Base-by-base conservation (phyloP, 345 rosid genomes). In the Cochlearia excelsa region DNA sequence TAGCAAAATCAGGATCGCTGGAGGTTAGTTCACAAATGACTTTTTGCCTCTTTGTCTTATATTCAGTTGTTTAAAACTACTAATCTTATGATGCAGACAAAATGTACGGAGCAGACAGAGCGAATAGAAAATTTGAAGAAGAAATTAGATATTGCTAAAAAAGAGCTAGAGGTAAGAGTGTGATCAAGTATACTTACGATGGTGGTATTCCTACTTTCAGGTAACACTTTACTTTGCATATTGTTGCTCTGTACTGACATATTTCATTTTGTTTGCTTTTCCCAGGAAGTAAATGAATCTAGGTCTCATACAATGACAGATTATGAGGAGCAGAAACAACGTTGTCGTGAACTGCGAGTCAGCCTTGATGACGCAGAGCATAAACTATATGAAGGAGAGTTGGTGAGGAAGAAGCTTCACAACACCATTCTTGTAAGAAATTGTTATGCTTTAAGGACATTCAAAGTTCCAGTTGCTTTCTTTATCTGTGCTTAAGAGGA, bases 401-500 rank as follows among this genome's bases (percentile, higher is more conserved):
- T 68, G 26, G 51, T 93, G 46, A 72, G 97, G 55, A 93, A 89
- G 68, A 93, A 78, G 66, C 66, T 93, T 54, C 99, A 93, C 7
- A 93, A 93, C 56, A 93, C 95, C 43, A 93, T 93, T 10, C 75
- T 83, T 83, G 99, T 93, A 81, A 61, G 70, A 27, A 42, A 35
- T 27, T 4, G 40, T 3, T 37, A 5, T 37, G 6, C 7, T 6
- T 6, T 4, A 4, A 5, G 40, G 7, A 1, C 7, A 37, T 5
- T 3, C 35, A 33, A 33, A 33, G 40, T 23, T 26, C 5, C 3
- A 4, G 0, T 16, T 1, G 33, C 3, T 27, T 66, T 51, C 29
- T 30, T 5, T 59, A 26, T 30, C 16, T 31, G 10, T 9, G 26
- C 59, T 54, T 16, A 43, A 65, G 30, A 33, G 39, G 41, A 51